phyloP scores from a whole-genome alignment of 495 filamentous ascomycete genomes.

The Tricharina praecox region DNA sequence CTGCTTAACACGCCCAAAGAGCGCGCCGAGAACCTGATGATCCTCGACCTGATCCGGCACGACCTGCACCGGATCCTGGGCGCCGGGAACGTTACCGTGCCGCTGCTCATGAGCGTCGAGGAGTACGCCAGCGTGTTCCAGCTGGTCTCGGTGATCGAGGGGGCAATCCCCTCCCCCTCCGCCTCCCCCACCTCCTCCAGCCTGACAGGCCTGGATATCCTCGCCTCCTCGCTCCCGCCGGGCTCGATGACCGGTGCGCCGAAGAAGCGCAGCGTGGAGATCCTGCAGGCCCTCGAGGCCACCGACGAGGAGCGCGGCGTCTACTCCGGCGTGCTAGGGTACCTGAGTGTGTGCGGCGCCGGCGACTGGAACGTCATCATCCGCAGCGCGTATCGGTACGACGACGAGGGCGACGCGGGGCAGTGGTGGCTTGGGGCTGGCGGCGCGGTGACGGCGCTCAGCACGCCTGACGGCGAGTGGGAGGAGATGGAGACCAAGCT shows the following conservation, averaged over 20 bases:
- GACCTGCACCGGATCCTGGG: slow-evolving; percentile 72
- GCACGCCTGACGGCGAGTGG: slow-evolving; percentile 59
- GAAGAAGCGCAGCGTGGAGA: slow-evolving; percentile 74
- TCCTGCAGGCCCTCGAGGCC: slow-evolving; percentile 53
- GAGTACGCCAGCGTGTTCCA: slow-evolving; percentile 80
- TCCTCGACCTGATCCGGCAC: slow-evolving; percentile 84
- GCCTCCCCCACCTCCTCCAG: slow-evolving; percentile 9
- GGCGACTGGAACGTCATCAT: slow-evolving; percentile 85
- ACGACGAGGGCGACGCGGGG: slow-evolving; percentile 31
- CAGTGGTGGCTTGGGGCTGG: slow-evolving; percentile 52
- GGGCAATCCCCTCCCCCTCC: slow-evolving; percentile 32
- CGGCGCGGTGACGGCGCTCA: slow-evolving; percentile 70
- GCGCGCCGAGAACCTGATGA: slow-evolving; percentile 94
- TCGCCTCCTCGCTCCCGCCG: slow-evolving; percentile 63
- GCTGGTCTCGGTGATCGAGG: slow-evolving; percentile 76
- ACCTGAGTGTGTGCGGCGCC: slow-evolving; percentile 66
- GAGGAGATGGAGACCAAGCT: slow-evolving; percentile 85
- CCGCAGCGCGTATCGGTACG: slow-evolving; percentile 54
- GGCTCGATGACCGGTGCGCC: slow-evolving; percentile 93
- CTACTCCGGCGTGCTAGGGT: slow-evolving; percentile 80
- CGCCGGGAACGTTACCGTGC: slow-evolving; percentile 45
- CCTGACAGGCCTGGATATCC: slow-evolving; percentile 52
- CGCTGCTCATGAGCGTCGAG: slow-evolving; percentile 63
- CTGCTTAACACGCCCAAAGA: slow-evolving; percentile 70
- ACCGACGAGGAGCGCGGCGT: slow-evolving; percentile 46